Base-by-base conservation (phyloP, 176 grass and related monocot species). In the Pontederia crassipes region DNA sequence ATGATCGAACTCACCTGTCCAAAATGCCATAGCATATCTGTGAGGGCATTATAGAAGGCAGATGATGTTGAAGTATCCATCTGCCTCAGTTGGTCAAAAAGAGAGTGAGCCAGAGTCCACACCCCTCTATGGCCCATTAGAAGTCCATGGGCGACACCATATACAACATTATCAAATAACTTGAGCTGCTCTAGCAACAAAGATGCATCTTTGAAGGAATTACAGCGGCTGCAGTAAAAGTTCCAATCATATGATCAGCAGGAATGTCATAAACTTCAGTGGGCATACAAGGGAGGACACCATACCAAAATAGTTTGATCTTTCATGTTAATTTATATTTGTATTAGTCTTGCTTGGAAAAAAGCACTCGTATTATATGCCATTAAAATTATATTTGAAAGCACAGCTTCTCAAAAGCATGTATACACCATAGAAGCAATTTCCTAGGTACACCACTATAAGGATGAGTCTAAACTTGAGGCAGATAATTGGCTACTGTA, bases 21-120 rank as follows among this genome's bases (percentile, higher is more conserved):
- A 83, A 98, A 92, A 89, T 98, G 93, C 93, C 93, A 98, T 60
- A 98, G 72, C 77, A 98, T 81, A 75, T 98, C 93, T 65, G 87
- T 98, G n/a, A 98, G 79, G 54, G 93, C 93, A 74, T 98, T 98
- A 57, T 98, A 98, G 71, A 98, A 98, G 52, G 93, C 93, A 55
- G 87, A 98, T 17, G 93, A 92, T 61, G 93, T 92, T 80, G 93
- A 64, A 53, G 79, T 53, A 80, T 98, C 93, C 87, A 92, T 98
- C 55, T 56, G 74, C 49, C 77, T 86, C 74, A 98, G 54, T 54
- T 98, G 77, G 64, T 88, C 78, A 61, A 98, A 98, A 55, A 98
- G 84, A 9, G 81, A 78, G 17, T 11, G 71, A 67, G 84, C 74
- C 72, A 88, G 84, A 45, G 77, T 64, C 93, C 87, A 92, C 56